Evolutionary conservation across 2,329 filamentous ascomycete species (phyloP), one percentile per base, ranked within the genome.

Genomic region (Huntiella moniliformis): DNA sequence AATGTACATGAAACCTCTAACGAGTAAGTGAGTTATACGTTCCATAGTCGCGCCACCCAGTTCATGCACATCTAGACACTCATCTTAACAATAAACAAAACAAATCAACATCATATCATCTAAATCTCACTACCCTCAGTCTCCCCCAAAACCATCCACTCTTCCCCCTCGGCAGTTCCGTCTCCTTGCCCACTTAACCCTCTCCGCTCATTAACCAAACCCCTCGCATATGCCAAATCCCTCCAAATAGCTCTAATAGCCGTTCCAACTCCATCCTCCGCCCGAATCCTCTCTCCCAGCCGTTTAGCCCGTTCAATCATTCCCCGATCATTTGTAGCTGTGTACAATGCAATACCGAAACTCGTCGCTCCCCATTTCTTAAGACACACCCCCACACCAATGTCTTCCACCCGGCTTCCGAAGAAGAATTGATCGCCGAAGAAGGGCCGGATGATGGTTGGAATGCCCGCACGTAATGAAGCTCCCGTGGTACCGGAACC

Each of bases 361-460:
- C 79, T 73, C 52, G 75, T 81, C n/a, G 83, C 79, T 16, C 91
- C 92, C 66, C 94, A 76, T 61, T 84, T 91, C 66, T 82, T 86
- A 54, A 98, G 68, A 56, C 79, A 84, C 15, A 94, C 78, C 0
- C 91, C 91, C 2, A 96, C 91, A 0, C 91, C 88, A 4, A 98
- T 68, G 56, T 96, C 88, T 59, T 96, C 86, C 1, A 96, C 82
- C 3, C 91, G 73, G 28, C 71, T 74, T 5, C 86, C 91, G 55
- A 93, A 96, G 67, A 98, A 98, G 68, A 82, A 95, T 58, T 98
- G 91, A 55, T 98, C 91, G 4, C 91, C 91, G 57, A 98, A 98
- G 66, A 96, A 98, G 0, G 91, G 91, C 51, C 88, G 83, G 57
- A 96, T 82, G 52, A 98, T 87, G 0, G 91, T 96, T 0, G 91